Evolutionary conservation across 2,329 filamentous ascomycete genomes (phyloP).

Genomic region (Fusarium staphyleae): DNA sequence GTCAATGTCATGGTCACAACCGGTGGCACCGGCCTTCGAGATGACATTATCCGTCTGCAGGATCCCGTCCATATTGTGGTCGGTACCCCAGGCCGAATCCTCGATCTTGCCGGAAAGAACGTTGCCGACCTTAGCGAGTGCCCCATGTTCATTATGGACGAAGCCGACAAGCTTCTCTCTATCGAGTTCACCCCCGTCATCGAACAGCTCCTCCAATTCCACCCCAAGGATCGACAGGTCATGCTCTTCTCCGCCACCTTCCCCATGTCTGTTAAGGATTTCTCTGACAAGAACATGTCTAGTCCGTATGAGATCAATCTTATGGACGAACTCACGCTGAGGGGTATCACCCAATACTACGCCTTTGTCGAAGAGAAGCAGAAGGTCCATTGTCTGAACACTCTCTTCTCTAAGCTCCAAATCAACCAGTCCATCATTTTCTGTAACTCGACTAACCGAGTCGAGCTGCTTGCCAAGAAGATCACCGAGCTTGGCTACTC

Average conservation of each 20-base stretch:
- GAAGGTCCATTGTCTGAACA: constrained; percentile 99
- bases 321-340: constrained; percentile 98
- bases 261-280: constrained; percentile 94
- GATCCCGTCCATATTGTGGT: constrained; percentile 98
- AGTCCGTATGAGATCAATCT: constrained; percentile 98
- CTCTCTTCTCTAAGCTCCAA: constrained; percentile 97
- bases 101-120: constrained; percentile 94
- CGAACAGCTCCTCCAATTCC: constrained; percentile 92
- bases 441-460: constrained; percentile 98
- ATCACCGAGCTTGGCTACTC: constrained; percentile 99
- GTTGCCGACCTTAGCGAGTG: constrained; percentile 96
- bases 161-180: constrained; percentile 96
- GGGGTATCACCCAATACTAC: constrained; percentile 99
- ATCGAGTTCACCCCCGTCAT: constrained; percentile 97
- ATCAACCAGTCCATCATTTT: constrained; percentile 99
- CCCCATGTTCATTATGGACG: constrained; percentile 99
- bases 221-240: constrained; percentile 96
- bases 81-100: constrained; percentile 93
- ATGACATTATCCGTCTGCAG: constrained; percentile 94
- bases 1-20: constrained; percentile 99
- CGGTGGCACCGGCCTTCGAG: constrained; percentile 90
- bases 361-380: constrained; percentile 99
- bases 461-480: constrained; percentile 97
- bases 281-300: constrained; percentile 98
- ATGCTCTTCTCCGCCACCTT: constrained; percentile 99